Conservation (phyloP, 164 flowering plant genomes). For the Taxillus chinensis region DNA sequence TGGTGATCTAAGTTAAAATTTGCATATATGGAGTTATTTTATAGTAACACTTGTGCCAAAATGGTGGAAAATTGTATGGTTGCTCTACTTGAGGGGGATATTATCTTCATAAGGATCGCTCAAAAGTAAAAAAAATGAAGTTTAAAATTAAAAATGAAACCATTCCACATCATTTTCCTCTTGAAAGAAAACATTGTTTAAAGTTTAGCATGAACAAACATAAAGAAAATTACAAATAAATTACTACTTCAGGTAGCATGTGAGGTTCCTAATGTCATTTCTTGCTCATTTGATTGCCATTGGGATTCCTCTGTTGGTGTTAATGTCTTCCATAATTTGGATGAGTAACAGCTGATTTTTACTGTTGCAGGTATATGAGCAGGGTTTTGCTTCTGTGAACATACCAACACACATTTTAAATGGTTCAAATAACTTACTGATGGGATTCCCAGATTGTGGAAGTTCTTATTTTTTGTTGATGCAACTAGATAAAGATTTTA, state of each 20-base stretch:
- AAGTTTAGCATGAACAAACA: background rate
- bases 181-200: background rate
- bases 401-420: constrained; percentile 48
- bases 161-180: background rate
- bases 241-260: too few relatives aligned
- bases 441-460: constrained; percentile 92
- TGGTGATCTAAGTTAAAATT: too few relatives aligned
- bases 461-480: constrained; percentile 73
- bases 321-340: background rate
- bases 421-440: constrained; percentile 50
- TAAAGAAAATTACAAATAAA: too few relatives aligned
- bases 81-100: too few relatives aligned
- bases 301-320: background rate
- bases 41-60: too few relatives aligned
- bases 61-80: too few relatives aligned
- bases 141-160: too few relatives aligned
- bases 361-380: constrained; percentile 72
- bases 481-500: constrained; percentile 85
- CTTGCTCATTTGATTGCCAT: background rate
- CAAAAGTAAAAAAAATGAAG: too few relatives aligned
- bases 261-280: too few relatives aligned
- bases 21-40: too few relatives aligned
- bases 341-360: background rate
- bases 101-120: too few relatives aligned
- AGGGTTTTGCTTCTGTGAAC: constrained; percentile 48